Conservation (phyloP, 169 alveolate species). For the Eimeria praecox region DNA sequence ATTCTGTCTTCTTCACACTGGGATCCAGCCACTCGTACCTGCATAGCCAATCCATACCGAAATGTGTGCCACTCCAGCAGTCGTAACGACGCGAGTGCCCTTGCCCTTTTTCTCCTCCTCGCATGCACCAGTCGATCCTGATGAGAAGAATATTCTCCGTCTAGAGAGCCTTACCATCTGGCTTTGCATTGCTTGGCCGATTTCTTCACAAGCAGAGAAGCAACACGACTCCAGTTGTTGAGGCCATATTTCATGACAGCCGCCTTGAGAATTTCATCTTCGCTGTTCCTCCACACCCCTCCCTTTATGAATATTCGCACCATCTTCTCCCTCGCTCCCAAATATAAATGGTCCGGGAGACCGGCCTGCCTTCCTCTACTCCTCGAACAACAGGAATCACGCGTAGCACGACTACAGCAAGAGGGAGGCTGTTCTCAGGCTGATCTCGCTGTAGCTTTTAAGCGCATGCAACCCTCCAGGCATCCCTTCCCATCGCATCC, state of each 20-base stretch:
- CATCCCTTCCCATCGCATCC: neutral
- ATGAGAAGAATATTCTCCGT: neutral
- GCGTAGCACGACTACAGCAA: neutral
- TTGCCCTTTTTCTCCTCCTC: neutral
- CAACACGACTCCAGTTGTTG: conserved; percentile 99
- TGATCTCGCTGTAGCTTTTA: neutral
- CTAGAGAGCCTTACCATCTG: conserved; percentile 93
- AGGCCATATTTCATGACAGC: conserved; percentile 99
- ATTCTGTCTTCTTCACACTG: conserved; percentile 98
- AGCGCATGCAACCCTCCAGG: neutral
- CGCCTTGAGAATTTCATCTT: conserved; percentile 99
- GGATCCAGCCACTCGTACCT: conserved; percentile 99
- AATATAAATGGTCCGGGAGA: neutral
- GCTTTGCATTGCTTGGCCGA: conserved; percentile 99
- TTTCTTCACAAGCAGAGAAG: conserved; percentile 98
- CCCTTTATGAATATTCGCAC: conserved; percentile 99
- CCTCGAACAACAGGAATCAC: neutral
- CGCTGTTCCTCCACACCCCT: conserved; percentile 99
- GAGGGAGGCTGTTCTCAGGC: conserved; percentile 2
- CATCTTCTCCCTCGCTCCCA: conserved; percentile 76
- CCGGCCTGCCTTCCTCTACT: neutral
- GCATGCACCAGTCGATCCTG: neutral
- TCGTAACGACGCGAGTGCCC: neutral
- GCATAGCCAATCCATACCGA: conserved; percentile 21
- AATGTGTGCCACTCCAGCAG: neutral